Conservation (phyloP, 2,329 filamentous ascomycete genomes). For the Exophiala alcalophila region DNA sequence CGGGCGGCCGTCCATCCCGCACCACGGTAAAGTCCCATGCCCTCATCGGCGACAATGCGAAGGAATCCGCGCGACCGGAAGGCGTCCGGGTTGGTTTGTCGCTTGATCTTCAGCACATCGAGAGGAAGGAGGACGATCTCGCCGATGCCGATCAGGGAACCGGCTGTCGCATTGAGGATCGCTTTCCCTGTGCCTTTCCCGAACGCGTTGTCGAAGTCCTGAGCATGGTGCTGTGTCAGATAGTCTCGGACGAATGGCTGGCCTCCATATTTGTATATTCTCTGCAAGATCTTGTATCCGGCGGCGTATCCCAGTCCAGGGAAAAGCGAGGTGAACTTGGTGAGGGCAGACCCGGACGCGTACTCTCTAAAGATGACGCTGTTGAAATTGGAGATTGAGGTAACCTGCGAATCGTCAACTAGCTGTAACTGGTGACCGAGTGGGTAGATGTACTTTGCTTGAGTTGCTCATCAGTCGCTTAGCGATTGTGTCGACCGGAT, state of each 20-base stretch:
- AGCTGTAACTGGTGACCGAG: background rate
- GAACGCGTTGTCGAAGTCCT: constrained; percentile 81
- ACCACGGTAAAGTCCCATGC: constrained; percentile 90
- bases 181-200: constrained; percentile 98
- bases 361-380: constrained; percentile 90
- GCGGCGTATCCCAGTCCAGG: constrained; percentile 95
- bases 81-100: constrained; percentile 97
- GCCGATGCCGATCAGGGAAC: constrained; percentile 92
- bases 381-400: constrained; percentile 66
- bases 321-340: constrained; percentile 93
- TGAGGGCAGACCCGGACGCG: constrained; percentile 64
- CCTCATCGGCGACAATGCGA: constrained; percentile 87
- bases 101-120: constrained; percentile 98
- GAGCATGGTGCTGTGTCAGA: constrained; percentile 73
- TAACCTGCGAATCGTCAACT: constrained; percentile 46
- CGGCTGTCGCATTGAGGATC: constrained; percentile 94
- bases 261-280: constrained; percentile 98
- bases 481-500: constrained; percentile 94
- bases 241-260: constrained; percentile 94
- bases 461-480: constrained; percentile 99
- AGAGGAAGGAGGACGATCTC: constrained; percentile 93
- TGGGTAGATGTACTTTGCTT: constrained; percentile 56
- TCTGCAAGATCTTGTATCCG: constrained; percentile 94
- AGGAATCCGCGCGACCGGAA: constrained; percentile 92
- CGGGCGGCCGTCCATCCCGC: constrained; percentile 97